Evolutionary conservation across 345 rosid genomes (phyloP).

Genomic region (Dipteronia sinensis): DNA sequence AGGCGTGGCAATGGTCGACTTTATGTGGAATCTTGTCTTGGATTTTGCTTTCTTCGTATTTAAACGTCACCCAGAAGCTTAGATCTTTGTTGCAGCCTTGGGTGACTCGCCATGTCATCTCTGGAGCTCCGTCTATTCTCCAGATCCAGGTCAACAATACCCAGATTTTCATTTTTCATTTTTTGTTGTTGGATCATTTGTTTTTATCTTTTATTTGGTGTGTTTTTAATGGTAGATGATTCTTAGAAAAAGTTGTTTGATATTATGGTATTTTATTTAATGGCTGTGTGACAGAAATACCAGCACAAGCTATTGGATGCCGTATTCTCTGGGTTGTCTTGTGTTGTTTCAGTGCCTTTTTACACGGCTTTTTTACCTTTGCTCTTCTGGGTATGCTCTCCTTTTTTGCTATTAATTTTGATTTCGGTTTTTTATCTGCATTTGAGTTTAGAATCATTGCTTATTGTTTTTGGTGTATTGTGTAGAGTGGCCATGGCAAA

Average conservation of each 20-base stretch:
- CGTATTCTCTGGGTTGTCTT: constrained; percentile 79
- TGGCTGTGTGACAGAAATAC: constrained; percentile 49
- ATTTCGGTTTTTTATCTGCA: not conserved
- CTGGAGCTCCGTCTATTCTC: constrained; percentile 60
- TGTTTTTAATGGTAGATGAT: not conserved
- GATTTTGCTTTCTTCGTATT: constrained; percentile 67
- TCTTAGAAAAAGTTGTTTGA: not conserved
- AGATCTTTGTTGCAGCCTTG: constrained; percentile 75
- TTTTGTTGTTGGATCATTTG: not conserved
- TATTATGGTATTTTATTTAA: constrained; percentile 9
- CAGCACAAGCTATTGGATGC: constrained; percentile 69
- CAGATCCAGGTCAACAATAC: constrained; percentile 70
- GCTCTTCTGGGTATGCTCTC: constrained; percentile 83
- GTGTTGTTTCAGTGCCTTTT: constrained; percentile 96
- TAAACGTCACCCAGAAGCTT: constrained; percentile 61
- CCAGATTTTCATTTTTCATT: constrained; percentile 16
- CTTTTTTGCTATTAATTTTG: constrained; percentile 1
- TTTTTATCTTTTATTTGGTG: not conserved
- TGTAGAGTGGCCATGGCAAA: constrained; percentile 95
- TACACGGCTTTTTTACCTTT: constrained; percentile 96
- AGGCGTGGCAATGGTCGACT: constrained; percentile 69
- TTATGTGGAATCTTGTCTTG: constrained; percentile 69
- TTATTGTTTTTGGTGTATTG: constrained; percentile 24
- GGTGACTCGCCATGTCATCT: constrained; percentile 59
- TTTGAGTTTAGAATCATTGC: constrained; percentile 7